These are phyloP conservation scores for Fusarium hostae DNA, from an alignment of 2,329 filamentous ascomycete genomes.

Conservation along the genomic window DNA sequence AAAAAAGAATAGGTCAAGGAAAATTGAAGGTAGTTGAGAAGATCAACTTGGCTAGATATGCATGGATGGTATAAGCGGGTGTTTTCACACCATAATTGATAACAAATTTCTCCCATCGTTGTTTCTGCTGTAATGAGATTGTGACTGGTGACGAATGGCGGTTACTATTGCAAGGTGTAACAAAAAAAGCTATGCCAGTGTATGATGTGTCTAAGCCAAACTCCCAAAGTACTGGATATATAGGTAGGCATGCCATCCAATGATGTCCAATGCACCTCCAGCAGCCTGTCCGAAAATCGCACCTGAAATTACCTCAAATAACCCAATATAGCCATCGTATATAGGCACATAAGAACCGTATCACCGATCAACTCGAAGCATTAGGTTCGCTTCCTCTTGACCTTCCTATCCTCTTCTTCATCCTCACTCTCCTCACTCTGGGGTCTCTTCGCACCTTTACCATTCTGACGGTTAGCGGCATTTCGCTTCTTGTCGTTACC, in stretches of 20 bases:
- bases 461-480: constrained; percentile 4
- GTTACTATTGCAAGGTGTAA: neutral
- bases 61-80: constrained; percentile 26
- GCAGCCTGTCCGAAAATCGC: neutral
- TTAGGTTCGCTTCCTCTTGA: constrained; percentile 4
- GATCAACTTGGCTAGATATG: constrained; percentile 12
- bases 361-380: neutral
- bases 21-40: neutral
- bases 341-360: neutral
- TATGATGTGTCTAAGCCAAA: neutral
- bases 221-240: neutral
- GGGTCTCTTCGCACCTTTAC: constrained; percentile 26
- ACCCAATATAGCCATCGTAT: neutral
- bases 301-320: neutral
- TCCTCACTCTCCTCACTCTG: constrained; percentile 23
- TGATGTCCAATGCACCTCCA: neutral
- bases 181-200: neutral
- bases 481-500: constrained; percentile 41
- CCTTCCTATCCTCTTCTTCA: neutral
- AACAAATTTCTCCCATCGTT: neutral
- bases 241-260: neutral
- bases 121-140: neutral
- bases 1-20: neutral
- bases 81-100: constrained; percentile 26
- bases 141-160: no score